phyloP scores from a whole-genome alignment of 2,329 filamentous ascomycete species.

The Mycogone perniciosa region DNA sequence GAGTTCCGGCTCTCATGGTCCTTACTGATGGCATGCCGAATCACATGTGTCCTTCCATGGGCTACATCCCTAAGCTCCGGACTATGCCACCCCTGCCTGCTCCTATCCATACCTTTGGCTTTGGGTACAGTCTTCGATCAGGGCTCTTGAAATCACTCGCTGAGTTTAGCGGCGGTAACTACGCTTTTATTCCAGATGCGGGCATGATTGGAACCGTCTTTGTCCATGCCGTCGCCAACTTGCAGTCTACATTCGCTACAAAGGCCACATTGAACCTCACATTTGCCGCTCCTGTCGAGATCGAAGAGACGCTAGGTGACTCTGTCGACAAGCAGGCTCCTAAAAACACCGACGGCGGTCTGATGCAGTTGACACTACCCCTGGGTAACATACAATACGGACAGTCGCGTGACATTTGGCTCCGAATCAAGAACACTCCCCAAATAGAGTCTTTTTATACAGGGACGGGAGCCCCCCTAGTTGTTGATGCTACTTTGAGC shows the following conservation, averaged over 20 bases:
- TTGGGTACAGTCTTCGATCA: conserved; percentile 30
- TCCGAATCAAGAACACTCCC: conserved; percentile 27
- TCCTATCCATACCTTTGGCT: conserved; percentile 35
- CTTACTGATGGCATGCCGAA: conserved; percentile 52
- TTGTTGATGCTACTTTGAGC: conserved; percentile 29
- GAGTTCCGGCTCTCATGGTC: conserved; percentile 46
- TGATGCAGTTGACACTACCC: conserved; percentile 29
- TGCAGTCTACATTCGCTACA: conserved; percentile 52
- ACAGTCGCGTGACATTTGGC: conserved; percentile 51
- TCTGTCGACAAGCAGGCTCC: conserved; percentile 31
- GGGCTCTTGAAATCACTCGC: conserved; percentile 54
- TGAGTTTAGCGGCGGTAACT: conserved; percentile 51
- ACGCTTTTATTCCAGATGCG: conserved; percentile 55
- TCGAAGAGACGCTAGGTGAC: conserved; percentile 35
- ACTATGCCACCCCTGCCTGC: conserved; percentile 34
- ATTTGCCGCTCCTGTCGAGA: conserved; percentile 29
- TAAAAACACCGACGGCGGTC: conserved; percentile 10
- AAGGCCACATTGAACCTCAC: conserved; percentile 37
- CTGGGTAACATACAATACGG: conserved; percentile 53
- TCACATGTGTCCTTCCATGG: conserved; percentile 43
- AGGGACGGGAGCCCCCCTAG: background rate
- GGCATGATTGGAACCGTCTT: conserved; percentile 60
- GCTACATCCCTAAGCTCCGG: conserved; percentile 50
- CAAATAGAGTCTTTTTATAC: background rate
- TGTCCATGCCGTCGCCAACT: conserved; percentile 54